Percentiles rank a stretch among this genome's conserved stretches.
phyloP scores from a whole-genome alignment of 192 early-diverging fungal genomes.

The Coemansia sp. region DNA sequence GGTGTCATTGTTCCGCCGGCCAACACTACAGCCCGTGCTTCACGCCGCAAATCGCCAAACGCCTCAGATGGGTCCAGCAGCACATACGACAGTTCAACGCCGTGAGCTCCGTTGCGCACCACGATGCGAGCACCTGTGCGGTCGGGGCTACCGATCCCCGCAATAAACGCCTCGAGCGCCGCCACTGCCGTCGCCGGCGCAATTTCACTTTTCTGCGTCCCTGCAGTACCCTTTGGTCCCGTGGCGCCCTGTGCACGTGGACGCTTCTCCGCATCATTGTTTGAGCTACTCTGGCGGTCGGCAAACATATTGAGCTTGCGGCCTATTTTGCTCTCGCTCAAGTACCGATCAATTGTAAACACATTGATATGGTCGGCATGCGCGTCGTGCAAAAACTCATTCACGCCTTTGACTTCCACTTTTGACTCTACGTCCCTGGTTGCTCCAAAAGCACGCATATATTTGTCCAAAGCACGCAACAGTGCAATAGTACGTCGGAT shows the following conservation, averaged over 20 bases:
- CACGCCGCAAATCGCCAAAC: constrained; percentile 73
- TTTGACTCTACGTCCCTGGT: too few relatives aligned
- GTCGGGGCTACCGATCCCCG: constrained; percentile 33
- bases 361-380: constrained; percentile 80
- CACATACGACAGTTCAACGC: constrained; percentile 71
- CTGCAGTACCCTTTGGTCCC: too few relatives aligned
- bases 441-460: too few relatives aligned
- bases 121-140: constrained; percentile 30
- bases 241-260: background rate
- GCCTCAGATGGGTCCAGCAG: constrained; percentile 79
- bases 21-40: constrained; percentile 79
- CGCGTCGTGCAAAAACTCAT: constrained; percentile 68
- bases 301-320: constrained; percentile 55
- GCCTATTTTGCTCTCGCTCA: constrained; percentile 68
- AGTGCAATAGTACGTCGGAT: constrained; percentile 71
- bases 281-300: background rate
- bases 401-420: constrained; percentile 58
- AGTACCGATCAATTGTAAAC: constrained; percentile 70
- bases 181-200: constrained; percentile 35
- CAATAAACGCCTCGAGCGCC: constrained; percentile 40
- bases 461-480: constrained; percentile 57
- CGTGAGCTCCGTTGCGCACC: constrained; percentile 8
- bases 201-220: background rate
- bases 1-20: constrained; percentile 95
- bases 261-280: background rate